Conservation (phyloP, 2,329 filamentous ascomycete genomes). For the Phialocephala subalpina region DNA sequence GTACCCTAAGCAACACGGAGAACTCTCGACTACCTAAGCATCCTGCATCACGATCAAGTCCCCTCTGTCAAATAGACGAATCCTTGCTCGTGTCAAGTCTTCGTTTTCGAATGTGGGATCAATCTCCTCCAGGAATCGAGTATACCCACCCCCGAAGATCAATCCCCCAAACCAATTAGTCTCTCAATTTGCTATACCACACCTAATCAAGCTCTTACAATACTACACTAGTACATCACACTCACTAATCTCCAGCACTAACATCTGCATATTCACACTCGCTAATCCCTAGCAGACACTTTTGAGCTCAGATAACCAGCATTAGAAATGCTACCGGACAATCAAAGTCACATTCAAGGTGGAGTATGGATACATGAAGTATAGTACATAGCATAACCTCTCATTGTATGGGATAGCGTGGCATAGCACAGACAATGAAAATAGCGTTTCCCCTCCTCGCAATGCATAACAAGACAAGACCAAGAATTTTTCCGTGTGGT, state of each 20-base stretch:
- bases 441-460: not conserved
- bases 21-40: no score
- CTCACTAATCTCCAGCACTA: not conserved
- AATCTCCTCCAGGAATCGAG: not conserved
- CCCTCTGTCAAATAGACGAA: no score
- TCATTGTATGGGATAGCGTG: no score
- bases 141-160: not conserved
- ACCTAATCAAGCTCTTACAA: not conserved
- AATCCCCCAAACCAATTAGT: not conserved
- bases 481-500: not conserved
- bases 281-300: not conserved
- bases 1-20: no score
- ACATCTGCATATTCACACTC: not conserved
- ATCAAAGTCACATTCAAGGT: not conserved
- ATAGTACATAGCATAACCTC: not conserved
- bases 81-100: no score
- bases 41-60: no score
- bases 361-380: not conserved
- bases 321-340: no score
- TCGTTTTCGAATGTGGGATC: no score
- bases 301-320: no score
- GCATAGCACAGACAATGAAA: not conserved
- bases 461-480: not conserved
- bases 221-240: not conserved
- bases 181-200: not conserved